phyloP scores from a whole-genome alignment of 331 rosid species.

The Pyrus hybrid region DNA sequence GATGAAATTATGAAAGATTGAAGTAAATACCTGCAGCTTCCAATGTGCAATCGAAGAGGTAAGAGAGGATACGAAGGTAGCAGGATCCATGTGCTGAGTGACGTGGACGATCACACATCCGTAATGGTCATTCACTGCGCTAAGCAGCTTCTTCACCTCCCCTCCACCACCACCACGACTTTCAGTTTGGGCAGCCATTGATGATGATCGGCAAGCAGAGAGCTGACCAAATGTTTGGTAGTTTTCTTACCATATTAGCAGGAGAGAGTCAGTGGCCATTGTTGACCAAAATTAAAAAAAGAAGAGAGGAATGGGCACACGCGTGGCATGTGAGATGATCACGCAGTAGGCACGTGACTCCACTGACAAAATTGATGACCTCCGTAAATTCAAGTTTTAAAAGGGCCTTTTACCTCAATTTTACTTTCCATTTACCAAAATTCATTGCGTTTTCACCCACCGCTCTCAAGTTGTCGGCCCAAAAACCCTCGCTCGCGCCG shows the following conservation, averaged over 20 bases:
- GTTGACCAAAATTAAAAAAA: too few species aligned
- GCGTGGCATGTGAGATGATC: not conserved
- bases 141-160: not conserved
- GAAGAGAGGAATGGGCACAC: not conserved
- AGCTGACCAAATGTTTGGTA: not conserved
- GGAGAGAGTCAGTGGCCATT: too few species aligned
- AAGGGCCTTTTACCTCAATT: slow-evolving; percentile 25
- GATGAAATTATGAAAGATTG: not conserved
- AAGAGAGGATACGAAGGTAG: not conserved
- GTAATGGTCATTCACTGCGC: not conserved
- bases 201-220: not conserved
- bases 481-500: slow-evolving; percentile 38
- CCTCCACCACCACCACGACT: not conserved
- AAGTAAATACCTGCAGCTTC: slow-evolving; percentile 43
- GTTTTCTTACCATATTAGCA: not conserved
- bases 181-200: not conserved
- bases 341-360: slow-evolving; percentile 1
- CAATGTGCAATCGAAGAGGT: slow-evolving; percentile 7
- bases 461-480: not conserved
- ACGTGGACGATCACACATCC: not conserved
- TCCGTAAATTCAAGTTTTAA: not conserved
- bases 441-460: slow-evolving; percentile 28
- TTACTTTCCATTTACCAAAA: slow-evolving; percentile 29
- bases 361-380: not conserved
- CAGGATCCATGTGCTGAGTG: not conserved